Conservation (phyloP, 805 yeast genomes). For the Zygoascus flipseniorum region DNA sequence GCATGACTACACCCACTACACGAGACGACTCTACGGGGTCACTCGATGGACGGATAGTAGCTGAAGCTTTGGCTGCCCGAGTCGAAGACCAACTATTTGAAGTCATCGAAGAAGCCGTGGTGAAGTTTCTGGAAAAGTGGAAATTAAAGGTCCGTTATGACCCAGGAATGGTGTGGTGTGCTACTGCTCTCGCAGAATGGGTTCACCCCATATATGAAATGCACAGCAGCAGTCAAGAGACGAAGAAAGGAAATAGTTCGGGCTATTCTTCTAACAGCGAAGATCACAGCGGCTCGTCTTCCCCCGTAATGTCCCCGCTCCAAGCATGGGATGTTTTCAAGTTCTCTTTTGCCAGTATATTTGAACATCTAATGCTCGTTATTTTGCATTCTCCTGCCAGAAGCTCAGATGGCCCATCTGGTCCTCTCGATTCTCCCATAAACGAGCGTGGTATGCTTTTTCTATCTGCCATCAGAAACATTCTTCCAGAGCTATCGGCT, state of each 20-base stretch:
- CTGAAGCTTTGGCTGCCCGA: not conserved
- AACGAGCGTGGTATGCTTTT: slow-evolving; percentile 64
- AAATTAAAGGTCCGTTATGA: slow-evolving; percentile 70
- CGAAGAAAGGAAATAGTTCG: not conserved
- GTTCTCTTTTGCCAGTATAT: slow-evolving; percentile 42
- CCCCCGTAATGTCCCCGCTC: slow-evolving; percentile 11
- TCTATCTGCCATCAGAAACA: slow-evolving; percentile 49
- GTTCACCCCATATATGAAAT: slow-evolving; percentile 49
- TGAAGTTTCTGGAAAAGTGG: slow-evolving; percentile 67
- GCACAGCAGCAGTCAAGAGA: not conserved
- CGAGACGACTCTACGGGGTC: not conserved
- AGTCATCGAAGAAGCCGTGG: slow-evolving; percentile 48
- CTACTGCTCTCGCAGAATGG: slow-evolving; percentile 85
- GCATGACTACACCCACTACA: not conserved
- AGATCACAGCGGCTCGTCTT: not conserved
- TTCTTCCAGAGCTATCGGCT: slow-evolving; percentile 66
- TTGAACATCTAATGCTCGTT: slow-evolving; percentile 68
- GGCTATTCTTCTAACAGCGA: not conserved
- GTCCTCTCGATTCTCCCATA: slow-evolving; percentile 33
- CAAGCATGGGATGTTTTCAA: slow-evolving; percentile 7
- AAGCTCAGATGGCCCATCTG: slow-evolving; percentile 23
- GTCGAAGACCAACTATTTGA: slow-evolving; percentile 15
- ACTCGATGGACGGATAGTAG: not conserved
- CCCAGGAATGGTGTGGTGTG: slow-evolving; percentile 80
- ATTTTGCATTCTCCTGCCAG: slow-evolving; percentile 65